Evolutionary conservation across 1,284 basidiomycete genomes (phyloP), one percentile per base, ranked within the genome.

Genomic region (Tilletia setariae): DNA sequence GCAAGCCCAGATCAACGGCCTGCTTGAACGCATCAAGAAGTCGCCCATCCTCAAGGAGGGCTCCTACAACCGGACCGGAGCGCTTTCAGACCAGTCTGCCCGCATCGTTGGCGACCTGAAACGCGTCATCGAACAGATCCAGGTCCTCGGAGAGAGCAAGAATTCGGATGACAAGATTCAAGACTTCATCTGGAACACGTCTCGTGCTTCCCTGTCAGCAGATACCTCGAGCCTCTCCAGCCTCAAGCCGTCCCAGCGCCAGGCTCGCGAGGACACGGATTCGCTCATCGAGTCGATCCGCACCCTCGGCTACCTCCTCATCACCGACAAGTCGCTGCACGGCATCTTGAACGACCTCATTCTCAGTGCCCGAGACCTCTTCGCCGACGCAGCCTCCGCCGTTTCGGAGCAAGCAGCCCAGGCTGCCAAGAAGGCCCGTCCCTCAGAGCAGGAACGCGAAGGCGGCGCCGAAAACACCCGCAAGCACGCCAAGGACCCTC

Each of bases 301-400:
- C 65, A 83, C 83, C 69, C 83, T 85, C 69, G 79, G 81, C 21
- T 79, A 80, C 44, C 78, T 85, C 35, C 75, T 85, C 65, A 72
- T 85, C 71, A 85, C 84, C 68, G 83, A 83, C 68, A 74, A 79
- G 69, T 75, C 78, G 30, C 84, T 85, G 76, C 81, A 83, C 62
- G 76, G 83, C 68, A 73, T 85, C 73, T 76, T 84, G 61, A 81
- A 82, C 43, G 84, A 85, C 68, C 73, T 83, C 49, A 81, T 85
- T 76, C 78, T 80, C 75, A 74, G 84, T 65, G 74, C 83, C 53
- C 79, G 84, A 44, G 83, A 84, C 71, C 77, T 85, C 68, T 82
- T 85, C 42, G 84, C 85, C 66, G 84, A 85, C 68, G 83, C 84
- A 1, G 75, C 78, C 59, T 75, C 77, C 25, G 75, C 76, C 23